These are phyloP conservation scores for Friedmanniomyces simplex DNA, from an alignment of 495 filamentous ascomycete genomes.

Conservation along the genomic window DNA sequence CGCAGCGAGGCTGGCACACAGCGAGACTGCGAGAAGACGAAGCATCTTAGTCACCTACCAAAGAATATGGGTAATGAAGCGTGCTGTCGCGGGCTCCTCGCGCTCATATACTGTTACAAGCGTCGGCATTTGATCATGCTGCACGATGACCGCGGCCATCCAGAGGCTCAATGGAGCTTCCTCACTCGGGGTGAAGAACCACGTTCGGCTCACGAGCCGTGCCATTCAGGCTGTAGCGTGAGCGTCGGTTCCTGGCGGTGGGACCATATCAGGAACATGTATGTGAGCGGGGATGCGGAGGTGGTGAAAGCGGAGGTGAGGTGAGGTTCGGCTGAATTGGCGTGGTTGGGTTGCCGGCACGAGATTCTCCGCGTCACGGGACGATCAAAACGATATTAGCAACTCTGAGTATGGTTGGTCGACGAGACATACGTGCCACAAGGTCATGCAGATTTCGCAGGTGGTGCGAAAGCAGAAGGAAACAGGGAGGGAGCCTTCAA, in stretches of 20 bases:
- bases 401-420: too few species aligned
- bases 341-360: too few species aligned
- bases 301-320: background rate
- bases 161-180: background rate
- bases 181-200: background rate
- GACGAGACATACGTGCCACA: too few species aligned
- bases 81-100: background rate
- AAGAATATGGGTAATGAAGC: background rate
- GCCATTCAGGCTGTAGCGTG: background rate
- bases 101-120: background rate
- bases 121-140: background rate
- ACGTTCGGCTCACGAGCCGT: background rate
- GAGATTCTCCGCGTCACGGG: background rate
- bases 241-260: background rate
- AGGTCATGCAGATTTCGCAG: too few species aligned
- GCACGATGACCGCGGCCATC: background rate
- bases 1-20: conserved; percentile 24
- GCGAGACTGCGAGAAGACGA: conserved; percentile 14
- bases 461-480: too few species aligned
- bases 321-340: background rate
- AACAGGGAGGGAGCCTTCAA: too few species aligned
- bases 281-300: background rate
- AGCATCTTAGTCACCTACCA: background rate
- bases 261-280: background rate
- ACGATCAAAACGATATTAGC: background rate